Conservation (phyloP, 2,329 filamentous ascomycete species). For the Sphaerulina musiva region DNA sequence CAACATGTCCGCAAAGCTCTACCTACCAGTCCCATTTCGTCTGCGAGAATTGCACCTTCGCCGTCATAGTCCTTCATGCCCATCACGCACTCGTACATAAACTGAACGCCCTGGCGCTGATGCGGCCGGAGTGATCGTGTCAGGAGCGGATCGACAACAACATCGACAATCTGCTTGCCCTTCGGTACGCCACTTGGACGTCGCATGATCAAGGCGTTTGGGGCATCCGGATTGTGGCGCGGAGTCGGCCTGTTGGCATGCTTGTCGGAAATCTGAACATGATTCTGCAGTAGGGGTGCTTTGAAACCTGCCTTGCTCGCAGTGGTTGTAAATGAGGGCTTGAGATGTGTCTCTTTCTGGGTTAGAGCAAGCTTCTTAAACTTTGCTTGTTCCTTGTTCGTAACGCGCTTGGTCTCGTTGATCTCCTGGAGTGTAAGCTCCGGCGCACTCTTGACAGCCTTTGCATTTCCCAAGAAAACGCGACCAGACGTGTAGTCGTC, state of each 20-base stretch:
- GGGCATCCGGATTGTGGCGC: conserved; percentile 57
- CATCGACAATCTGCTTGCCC: conserved; percentile 62
- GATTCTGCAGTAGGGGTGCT: conserved; percentile 53
- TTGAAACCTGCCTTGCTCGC: conserved; percentile 46
- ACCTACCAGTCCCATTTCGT: conserved; percentile 60
- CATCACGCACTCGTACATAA: conserved; percentile 72
- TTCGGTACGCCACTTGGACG: conserved; percentile 49
- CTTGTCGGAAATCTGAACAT: conserved; percentile 35
- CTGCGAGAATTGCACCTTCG: conserved; percentile 63
- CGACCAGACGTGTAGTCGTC: conserved; percentile 41
- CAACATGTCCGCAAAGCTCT: too few relatives aligned
- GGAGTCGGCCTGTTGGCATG: conserved; percentile 48
- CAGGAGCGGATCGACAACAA: conserved; percentile 63
- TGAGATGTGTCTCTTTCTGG: conserved; percentile 36
- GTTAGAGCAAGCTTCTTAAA: conserved; percentile 36
- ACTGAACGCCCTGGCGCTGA: conserved; percentile 62
- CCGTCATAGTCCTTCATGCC: conserved; percentile 60
- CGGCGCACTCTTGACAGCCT: conserved; percentile 24
- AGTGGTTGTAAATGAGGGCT: conserved; percentile 36
- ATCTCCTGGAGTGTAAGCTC: conserved; percentile 25
- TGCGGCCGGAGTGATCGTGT: conserved; percentile 58
- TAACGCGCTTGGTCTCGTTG: conserved; percentile 23
- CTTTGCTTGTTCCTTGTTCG: conserved; percentile 29
- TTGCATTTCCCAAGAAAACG: conserved; percentile 25
- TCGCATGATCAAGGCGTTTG: conserved; percentile 61